A percentile compares a stretch with the other conserved stretches of the same genome.
phyloP scores from a whole-genome alignment of 495 filamentous ascomycete genomes.

The Baudoinia panamericana region DNA sequence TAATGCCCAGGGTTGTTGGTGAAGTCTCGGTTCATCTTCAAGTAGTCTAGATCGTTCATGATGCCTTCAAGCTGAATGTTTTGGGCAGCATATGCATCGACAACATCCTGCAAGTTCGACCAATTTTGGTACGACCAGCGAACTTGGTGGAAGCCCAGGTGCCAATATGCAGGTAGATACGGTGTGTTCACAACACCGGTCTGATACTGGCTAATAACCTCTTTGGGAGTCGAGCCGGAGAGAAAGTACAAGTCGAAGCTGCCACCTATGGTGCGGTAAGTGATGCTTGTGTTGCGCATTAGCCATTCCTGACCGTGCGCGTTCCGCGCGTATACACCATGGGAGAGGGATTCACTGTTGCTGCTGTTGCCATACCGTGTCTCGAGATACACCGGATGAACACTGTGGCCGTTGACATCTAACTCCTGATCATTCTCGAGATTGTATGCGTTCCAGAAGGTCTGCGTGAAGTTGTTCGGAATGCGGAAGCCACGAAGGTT shows the following conservation, averaged over 20 bases:
- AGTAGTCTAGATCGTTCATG: slow-evolving; percentile 19
- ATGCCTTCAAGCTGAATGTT: slow-evolving; percentile 18
- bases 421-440: slow-evolving; percentile 70
- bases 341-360: slow-evolving; percentile 7
- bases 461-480: slow-evolving; percentile 16
- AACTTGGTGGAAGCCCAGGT: slow-evolving; percentile 14
- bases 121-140: slow-evolving; percentile 17
- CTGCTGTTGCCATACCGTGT: slow-evolving; percentile 16
- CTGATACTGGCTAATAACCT: slow-evolving; percentile 19
- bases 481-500: slow-evolving; percentile 45
- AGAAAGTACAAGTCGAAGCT: slow-evolving; percentile 23
- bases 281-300: slow-evolving; percentile 9
- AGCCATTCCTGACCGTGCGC: slow-evolving; percentile 24
- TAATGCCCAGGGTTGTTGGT: slow-evolving; percentile 13
- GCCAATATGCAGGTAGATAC: slow-evolving; percentile 16
- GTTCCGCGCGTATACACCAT: slow-evolving; percentile 22
- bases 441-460: slow-evolving; percentile 39
- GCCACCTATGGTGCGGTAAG: slow-evolving; percentile 22
- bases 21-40: slow-evolving; percentile 17
- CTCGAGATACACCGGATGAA: slow-evolving; percentile 21
- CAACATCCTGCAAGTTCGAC: slow-evolving; percentile 14
- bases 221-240: slow-evolving; percentile 11
- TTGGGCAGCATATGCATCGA: slow-evolving; percentile 16
- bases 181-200: slow-evolving; percentile 11
- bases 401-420: slow-evolving; percentile 38